These are phyloP conservation scores for Ulota crispa DNA, from an alignment of 225 moss, liverwort and hornwort species.

Conservation along the genomic window DNA sequence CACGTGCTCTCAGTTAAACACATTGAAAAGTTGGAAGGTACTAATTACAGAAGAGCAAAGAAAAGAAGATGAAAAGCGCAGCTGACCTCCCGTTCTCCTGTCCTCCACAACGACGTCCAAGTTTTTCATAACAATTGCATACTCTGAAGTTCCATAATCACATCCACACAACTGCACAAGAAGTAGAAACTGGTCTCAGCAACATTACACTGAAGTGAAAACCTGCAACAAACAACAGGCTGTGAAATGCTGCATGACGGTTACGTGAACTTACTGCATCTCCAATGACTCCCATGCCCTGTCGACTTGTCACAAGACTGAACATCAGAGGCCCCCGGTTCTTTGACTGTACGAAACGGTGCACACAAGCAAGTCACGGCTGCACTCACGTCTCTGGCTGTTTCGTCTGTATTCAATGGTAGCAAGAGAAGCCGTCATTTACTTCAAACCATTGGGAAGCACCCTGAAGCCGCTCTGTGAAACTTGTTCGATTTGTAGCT, in stretches of 20 bases:
- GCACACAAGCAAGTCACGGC: conserved; percentile 24
- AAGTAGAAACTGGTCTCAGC: conserved; percentile 13
- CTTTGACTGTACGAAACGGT: conserved; percentile 19
- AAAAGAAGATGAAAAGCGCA: conserved; percentile 18
- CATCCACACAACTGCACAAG: conserved; percentile 73
- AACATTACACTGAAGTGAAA: not conserved
- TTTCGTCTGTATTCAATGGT: conserved; percentile 8
- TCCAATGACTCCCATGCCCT: conserved; percentile 81
- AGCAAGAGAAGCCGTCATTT: conserved; percentile 26
- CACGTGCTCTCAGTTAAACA: not conserved
- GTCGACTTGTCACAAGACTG: conserved; percentile 56
- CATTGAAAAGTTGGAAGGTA: not conserved
- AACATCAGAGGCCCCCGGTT: conserved; percentile 19
- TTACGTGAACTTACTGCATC: conserved; percentile 63
- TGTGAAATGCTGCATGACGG: not conserved
- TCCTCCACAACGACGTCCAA: conserved; percentile 57
- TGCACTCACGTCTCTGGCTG: conserved; percentile 28
- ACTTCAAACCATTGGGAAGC: conserved; percentile 25
- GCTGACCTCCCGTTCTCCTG: conserved; percentile 79
- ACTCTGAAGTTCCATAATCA: conserved; percentile 59
- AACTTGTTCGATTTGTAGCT: conserved; percentile 62
- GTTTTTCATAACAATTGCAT: conserved; percentile 58
- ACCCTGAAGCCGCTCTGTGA: conserved; percentile 55
- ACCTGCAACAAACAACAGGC: not conserved
- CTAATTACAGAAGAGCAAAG: not conserved